Evolutionary conservation across 257 asterid species (phyloP).

Genomic region (Salvia splendens): DNA sequence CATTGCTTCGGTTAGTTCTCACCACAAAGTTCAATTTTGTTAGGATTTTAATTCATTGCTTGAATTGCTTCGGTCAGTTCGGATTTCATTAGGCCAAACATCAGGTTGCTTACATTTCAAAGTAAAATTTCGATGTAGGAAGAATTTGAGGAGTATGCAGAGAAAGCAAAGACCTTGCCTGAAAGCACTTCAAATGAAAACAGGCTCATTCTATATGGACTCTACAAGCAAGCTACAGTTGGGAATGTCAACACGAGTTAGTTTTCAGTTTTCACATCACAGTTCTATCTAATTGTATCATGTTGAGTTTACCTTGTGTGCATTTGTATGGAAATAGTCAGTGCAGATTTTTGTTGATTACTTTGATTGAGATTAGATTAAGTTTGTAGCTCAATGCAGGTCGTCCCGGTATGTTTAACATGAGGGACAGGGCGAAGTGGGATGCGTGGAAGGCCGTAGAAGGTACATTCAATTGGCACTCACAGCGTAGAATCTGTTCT

Average conservation of each 20-base stretch:
- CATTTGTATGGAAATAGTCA: not conserved
- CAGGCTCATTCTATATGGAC: conserved; percentile 84
- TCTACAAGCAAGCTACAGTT: conserved; percentile 77
- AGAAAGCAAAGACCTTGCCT: conserved; percentile 85
- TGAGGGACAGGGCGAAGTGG: conserved; percentile 95
- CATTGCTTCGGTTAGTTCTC: no score
- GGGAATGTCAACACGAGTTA: conserved; percentile 80
- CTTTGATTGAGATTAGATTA: not conserved
- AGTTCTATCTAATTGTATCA: not conserved
- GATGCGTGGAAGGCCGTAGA: conserved; percentile 98
- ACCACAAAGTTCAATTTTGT: no score
- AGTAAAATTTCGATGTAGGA: conserved; percentile 46
- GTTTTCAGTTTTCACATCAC: conserved; percentile 21
- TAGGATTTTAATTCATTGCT: no score
- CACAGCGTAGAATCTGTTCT: not conserved
- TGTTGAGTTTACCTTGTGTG: not conserved
- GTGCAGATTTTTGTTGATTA: not conserved
- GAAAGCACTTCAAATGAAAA: conserved; percentile 63
- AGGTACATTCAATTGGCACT: conserved; percentile 47
- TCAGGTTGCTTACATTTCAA: not conserved
- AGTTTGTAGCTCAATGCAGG: conserved; percentile 44
- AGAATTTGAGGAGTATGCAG: conserved; percentile 87
- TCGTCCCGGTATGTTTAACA: conserved; percentile 84
- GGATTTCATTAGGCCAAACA: not conserved
- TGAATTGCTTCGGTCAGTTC: not conserved